Conservation (phyloP, 2,329 filamentous ascomycete genomes). For the Apiospora sp. region DNA sequence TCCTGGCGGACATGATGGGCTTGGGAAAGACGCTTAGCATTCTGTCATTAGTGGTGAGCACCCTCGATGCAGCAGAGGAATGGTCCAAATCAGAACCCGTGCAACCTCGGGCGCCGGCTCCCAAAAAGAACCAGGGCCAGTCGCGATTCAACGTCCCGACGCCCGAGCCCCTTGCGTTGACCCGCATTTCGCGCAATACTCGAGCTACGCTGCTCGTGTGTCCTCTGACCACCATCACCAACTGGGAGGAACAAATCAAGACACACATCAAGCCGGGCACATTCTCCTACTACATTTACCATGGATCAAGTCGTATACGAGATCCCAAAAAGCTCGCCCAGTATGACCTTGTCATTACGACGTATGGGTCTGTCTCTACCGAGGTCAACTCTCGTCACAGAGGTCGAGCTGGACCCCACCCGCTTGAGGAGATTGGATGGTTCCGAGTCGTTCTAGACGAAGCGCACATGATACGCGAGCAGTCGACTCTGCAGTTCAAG, state of each 20-base stretch:
- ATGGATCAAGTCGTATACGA: conserved; percentile 79
- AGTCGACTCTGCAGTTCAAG: conserved; percentile 81
- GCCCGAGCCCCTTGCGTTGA: conserved; percentile 56
- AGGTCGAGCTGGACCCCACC: conserved; percentile 65
- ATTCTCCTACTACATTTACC: conserved; percentile 83
- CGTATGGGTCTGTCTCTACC: conserved; percentile 86
- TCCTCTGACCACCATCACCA: conserved; percentile 88
- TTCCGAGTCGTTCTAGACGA: conserved; percentile 95
- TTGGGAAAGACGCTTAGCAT: conserved; percentile 89
- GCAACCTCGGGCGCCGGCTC: conserved; percentile 54
- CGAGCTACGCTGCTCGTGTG: conserved; percentile 87
- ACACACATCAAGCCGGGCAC: conserved; percentile 74
- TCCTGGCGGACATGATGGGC: conserved; percentile 88
- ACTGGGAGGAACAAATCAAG: conserved; percentile 93
- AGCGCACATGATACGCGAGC: conserved; percentile 92
- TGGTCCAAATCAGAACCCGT: conserved; percentile 67
- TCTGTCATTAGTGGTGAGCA: conserved; percentile 76
- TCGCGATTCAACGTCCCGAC: conserved; percentile 48
- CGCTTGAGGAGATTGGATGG: conserved; percentile 83
- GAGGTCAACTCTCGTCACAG: conserved; percentile 74
- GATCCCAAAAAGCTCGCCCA: conserved; percentile 72
- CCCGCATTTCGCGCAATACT: conserved; percentile 69
- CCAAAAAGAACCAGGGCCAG: conserved; percentile 46
- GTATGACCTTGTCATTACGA: conserved; percentile 89
- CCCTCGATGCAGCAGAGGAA: conserved; percentile 65